phyloP scores from a whole-genome alignment of 177 flowering plant species.

The Vitis hybrid region DNA sequence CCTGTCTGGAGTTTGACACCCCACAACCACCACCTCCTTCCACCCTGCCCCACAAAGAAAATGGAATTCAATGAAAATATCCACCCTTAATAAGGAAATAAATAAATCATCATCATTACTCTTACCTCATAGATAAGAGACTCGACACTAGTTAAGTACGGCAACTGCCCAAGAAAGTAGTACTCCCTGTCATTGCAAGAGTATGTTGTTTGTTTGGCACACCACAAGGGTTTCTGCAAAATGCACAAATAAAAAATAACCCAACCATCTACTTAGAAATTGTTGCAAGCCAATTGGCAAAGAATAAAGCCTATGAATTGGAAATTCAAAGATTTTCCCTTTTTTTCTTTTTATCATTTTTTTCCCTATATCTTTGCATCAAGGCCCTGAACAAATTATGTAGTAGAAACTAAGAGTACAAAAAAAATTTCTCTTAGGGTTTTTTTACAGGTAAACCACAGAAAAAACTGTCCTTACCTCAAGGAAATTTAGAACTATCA shows the following conservation, averaged over 20 bases:
- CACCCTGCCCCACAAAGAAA: too few species aligned
- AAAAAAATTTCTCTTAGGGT: background rate
- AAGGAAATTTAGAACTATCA: conserved; percentile 70
- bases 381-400: too few species aligned
- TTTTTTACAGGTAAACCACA: background rate
- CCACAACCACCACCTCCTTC: too few species aligned
- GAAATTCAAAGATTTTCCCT: too few species aligned
- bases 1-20: too few species aligned
- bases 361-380: too few species aligned
- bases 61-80: too few species aligned
- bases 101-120: background rate
- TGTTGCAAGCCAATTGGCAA: background rate
- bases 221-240: conserved; percentile 92
- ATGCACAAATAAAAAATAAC: conserved; percentile 1
- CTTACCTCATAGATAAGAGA: conserved; percentile 76
- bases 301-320: too few species aligned
- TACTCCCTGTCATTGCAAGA: conserved; percentile 73
- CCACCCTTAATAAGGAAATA: too few species aligned
- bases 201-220: conserved; percentile 31
- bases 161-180: conserved; percentile 85
- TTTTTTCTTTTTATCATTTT: too few species aligned
- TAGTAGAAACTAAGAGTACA: background rate
- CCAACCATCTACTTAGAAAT: background rate
- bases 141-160: conserved; percentile 62
- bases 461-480: conserved; percentile 55